A percentile compares a stretch with the other conserved stretches of the same genome.
These are phyloP conservation scores for Penicillium sp. DNA, from an alignment of 2,329 filamentous ascomycete species.

Conservation along the genomic window DNA sequence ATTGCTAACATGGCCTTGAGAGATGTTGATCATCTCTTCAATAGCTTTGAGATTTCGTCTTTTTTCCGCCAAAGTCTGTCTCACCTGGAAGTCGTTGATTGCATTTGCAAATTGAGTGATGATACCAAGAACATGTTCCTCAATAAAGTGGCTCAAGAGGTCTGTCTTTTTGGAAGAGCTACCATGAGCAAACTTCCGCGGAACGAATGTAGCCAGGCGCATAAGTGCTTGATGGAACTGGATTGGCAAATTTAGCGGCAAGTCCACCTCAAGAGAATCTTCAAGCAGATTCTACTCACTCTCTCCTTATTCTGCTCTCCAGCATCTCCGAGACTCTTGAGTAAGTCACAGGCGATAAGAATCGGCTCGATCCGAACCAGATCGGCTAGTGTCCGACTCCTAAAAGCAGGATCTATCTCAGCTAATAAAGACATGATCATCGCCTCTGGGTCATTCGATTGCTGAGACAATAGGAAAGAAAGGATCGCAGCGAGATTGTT, in stretches of 20 bases:
- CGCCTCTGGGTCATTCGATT: slow-evolving; percentile 63
- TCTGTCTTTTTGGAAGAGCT: slow-evolving; percentile 52
- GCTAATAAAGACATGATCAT: slow-evolving; percentile 67
- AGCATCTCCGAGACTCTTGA: slow-evolving; percentile 75
- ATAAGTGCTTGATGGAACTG: slow-evolving; percentile 52
- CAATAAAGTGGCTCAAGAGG: slow-evolving; percentile 70
- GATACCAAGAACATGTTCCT: slow-evolving; percentile 79
- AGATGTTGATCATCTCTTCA: slow-evolving; percentile 79
- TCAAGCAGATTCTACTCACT: slow-evolving; percentile 46
- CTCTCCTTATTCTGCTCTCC: slow-evolving; percentile 50
- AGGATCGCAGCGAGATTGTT: slow-evolving; percentile 60
- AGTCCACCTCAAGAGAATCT: no score
- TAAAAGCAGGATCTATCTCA: slow-evolving; percentile 68
- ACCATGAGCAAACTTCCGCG: slow-evolving; percentile 48
- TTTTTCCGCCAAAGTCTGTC: slow-evolving; percentile 65
- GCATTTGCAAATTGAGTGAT: slow-evolving; percentile 77
- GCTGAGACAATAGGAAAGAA: slow-evolving; percentile 57
- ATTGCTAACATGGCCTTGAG: slow-evolving; percentile 68
- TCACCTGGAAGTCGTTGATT: slow-evolving; percentile 66
- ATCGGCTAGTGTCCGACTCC: slow-evolving; percentile 62
- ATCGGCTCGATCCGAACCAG: slow-evolving; percentile 74
- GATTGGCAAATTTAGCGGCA: background rate
- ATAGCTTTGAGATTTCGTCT: slow-evolving; percentile 76
- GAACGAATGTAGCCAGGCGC: slow-evolving; percentile 51
- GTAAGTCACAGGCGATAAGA: slow-evolving; percentile 71